Percentiles rank a stretch among this genome's conserved stretches.
These are phyloP conservation scores for Panicum hallii DNA, from an alignment of 202 grass and related monocot species.

Conservation along the genomic window DNA sequence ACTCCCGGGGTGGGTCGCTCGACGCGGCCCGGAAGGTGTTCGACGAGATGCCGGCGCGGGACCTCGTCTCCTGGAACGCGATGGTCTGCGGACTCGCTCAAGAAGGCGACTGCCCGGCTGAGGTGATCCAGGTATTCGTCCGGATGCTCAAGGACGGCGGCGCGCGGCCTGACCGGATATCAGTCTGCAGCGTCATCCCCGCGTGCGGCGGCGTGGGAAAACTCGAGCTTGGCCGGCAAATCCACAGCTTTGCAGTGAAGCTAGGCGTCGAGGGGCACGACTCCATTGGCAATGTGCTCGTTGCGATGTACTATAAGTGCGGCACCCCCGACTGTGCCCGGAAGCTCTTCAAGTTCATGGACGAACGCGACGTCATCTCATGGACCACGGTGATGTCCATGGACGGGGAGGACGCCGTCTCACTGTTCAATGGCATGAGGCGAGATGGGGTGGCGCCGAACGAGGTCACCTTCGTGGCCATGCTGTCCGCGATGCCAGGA, in stretches of 20 bases:
- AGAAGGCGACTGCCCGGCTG: constrained; percentile 49
- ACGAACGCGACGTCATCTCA: constrained; percentile 65
- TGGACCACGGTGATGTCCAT: constrained; percentile 91
- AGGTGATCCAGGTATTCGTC: constrained; percentile 64
- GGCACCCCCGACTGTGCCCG: constrained; percentile 39
- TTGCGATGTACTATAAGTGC: constrained; percentile 86
- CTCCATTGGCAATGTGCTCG: constrained; percentile 73
- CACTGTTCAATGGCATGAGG: constrained; percentile 70
- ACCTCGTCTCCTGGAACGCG: constrained; percentile 89
- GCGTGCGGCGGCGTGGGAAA: constrained; percentile 47
- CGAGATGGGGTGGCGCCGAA: constrained; percentile 64
- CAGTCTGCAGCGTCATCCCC: constrained; percentile 69
- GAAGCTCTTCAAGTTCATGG: constrained; percentile 62
- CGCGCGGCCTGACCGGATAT: constrained; percentile 68
- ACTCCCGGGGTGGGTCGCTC: constrained; percentile 52
- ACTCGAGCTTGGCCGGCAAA: constrained; percentile 60
- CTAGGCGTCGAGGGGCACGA: constrained; percentile 56
- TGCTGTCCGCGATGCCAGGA: constrained; percentile 64
- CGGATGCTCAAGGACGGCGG: constrained; percentile 59
- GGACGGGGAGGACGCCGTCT: constrained; percentile 54
- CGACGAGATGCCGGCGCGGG: constrained; percentile 65
- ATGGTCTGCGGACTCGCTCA: constrained; percentile 70
- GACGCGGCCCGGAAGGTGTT: constrained; percentile 59
- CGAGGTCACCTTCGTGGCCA: constrained; percentile 84
- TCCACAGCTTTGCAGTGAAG: constrained; percentile 72